These are phyloP conservation scores for Anthoceros angustus DNA, from an alignment of 225 moss, liverwort and hornwort species.

Conservation along the genomic window DNA sequence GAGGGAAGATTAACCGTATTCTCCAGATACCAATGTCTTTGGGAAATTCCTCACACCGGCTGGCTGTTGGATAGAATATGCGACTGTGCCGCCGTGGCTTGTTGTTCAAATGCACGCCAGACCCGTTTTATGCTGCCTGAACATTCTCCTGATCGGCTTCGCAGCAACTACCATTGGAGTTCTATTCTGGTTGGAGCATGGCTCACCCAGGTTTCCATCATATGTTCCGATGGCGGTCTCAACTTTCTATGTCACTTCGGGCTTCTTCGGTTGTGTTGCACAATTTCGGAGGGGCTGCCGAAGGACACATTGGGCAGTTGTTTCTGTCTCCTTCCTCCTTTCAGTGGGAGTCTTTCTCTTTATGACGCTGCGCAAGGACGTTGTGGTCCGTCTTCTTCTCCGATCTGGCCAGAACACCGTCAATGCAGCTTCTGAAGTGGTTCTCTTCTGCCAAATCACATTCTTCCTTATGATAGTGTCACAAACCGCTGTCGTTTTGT, in stretches of 20 bases:
- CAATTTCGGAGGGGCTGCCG: neutral
- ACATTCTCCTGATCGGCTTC: neutral
- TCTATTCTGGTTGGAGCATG: neutral
- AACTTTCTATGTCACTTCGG: neutral
- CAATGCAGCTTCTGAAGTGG: neutral
- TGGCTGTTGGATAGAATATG: too few species aligned
- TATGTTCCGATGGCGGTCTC: neutral
- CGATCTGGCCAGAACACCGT: neutral
- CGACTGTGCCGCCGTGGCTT: too few species aligned
- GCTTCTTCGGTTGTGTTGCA: slow-evolving; percentile 4
- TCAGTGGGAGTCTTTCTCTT: neutral
- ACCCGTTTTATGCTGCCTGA: neutral
- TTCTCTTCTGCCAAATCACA: neutral
- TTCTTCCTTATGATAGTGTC: neutral
- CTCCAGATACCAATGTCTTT: too few species aligned
- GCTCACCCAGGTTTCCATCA: neutral
- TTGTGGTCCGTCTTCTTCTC: neutral
- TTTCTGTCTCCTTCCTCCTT: neutral
- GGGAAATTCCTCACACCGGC: too few species aligned
- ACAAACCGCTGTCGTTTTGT: neutral
- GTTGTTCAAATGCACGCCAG: too few species aligned
- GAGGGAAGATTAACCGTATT: too few species aligned
- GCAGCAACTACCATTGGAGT: neutral
- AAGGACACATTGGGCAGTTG: neutral
- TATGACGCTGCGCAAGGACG: neutral